Base-by-base conservation (phyloP, 1,284 basidiomycete genomes). In the Anthracocystis panici-leucophaei region DNA sequence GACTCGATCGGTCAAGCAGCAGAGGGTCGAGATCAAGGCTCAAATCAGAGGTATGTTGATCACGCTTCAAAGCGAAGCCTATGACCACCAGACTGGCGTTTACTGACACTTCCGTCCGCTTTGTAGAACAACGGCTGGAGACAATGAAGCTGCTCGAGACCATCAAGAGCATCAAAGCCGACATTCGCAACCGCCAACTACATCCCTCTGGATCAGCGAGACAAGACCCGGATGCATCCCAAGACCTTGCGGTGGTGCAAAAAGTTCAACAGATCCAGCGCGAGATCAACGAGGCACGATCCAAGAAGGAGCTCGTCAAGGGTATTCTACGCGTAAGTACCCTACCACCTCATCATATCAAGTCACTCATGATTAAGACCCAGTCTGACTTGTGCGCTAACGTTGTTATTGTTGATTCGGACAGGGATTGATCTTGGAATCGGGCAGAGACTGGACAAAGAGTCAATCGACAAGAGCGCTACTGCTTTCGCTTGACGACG, bases 281-380 rank as follows among this genome's bases (percentile, higher is more conserved):
- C 16, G 64, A 63, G 45, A 66, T 73, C 58, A 65, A 58, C 41
- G 75, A 77, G 52, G 64, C 70, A 11, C 46, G 65, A n/a, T 65
- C 62, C 7, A 77, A 77, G 45, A 68, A 69, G 57, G 69, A 77
- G 57, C 63, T 77, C 41, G 75, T 77, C 44, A 77, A 72, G 33
- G 75, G 75, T 3, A 68, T 77, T 48, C 45, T 72, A 4, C 57
- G 74, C 21, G 73, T 75, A 65, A 70, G 72, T 75, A 10, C 21
- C 31, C 31, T 33, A 33, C 10, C 31, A 33, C 31, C 31, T 33
- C 31, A 20, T 21, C 42, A 45, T 45, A 11, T 10, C 42, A 45
- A 23, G 21, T 23, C 42, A 6, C 18, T 21, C 31, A 29, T 40
- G 35, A 18, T 27, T 16, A n/a, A 10, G 5, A 29, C 3, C 23